Evolutionary conservation across 2,329 filamentous ascomycete species (phyloP).

Genomic region (Trichoderma semiorbis): DNA sequence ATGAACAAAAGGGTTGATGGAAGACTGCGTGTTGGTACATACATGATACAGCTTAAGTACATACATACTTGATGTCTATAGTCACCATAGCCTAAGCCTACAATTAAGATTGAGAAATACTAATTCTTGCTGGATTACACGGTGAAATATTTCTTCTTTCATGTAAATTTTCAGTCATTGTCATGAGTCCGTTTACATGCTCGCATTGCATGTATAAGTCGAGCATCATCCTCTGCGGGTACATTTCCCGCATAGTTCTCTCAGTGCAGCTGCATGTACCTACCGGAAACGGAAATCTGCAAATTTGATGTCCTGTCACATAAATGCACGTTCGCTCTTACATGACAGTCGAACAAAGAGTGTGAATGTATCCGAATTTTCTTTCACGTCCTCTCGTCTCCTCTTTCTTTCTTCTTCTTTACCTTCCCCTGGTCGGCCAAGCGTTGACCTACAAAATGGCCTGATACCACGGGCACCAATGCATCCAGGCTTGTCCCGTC

Average conservation of each 20-base stretch:
- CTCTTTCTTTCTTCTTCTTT: not conserved
- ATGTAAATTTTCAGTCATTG: not conserved
- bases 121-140: not conserved
- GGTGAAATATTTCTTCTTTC: not conserved
- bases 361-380: not conserved
- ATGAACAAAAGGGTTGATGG: not conserved
- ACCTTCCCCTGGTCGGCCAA: not conserved
- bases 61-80: no score
- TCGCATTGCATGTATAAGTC: not conserved
- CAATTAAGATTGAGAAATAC: not conserved
- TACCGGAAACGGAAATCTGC: not conserved
- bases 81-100: not conserved
- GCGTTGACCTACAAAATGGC: not conserved
- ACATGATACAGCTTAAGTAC: not conserved
- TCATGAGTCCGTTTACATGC: not conserved
- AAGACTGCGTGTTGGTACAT: not conserved
- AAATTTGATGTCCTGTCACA: not conserved
- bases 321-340: not conserved
- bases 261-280: not conserved
- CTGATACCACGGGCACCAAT: not conserved
- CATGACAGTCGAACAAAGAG: not conserved
- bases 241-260: not conserved
- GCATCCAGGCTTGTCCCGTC: not conserved
- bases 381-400: not conserved
- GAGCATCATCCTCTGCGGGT: not conserved